Evolutionary conservation across 2,329 filamentous ascomycete genomes (phyloP), one percentile per base, ranked within the genome.

Genomic region (Ceratocystis huliohia): DNA sequence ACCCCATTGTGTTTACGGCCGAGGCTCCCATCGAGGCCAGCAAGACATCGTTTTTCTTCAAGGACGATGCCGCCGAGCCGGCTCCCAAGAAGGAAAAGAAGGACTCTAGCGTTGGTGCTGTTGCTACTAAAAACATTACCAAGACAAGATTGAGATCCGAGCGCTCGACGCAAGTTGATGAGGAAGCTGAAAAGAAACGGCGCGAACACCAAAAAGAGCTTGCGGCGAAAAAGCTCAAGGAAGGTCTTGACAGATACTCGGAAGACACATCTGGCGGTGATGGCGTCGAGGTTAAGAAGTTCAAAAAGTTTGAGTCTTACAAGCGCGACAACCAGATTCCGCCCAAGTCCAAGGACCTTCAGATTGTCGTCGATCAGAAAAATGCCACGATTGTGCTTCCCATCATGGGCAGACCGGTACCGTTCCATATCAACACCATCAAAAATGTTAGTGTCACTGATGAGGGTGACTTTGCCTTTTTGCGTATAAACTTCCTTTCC

Each of bases 381-480:
- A 94, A 91, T 72, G 84, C 84, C 66, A 96, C 93, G 0, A 85
- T 99, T 67, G 88, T 99, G 64, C 83, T 99, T 56, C 94, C 95
- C 2, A 93, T 99, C 72, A 96, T 99, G 91, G 94, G 94, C 56
- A 86, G 95, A 6, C 93, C 94, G 0, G 94, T 99, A 30, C 94
- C 94, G 0, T 99, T 97, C 79, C 95, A 99, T 75, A 97, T 99
- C 74, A 84, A 85, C 74, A 97, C 95, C 1, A 96, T 99, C 82
- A 99, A 99, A 78, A 99, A 97, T 74, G 94, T 93, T 25, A 97
- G 93, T 78, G 96, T 96, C 76, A 97, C 91, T 70, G 92, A 96
- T 70, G 94, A 99, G 75, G 90, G 90, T 62, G 92, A 96, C 69
- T 96, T 91, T 77, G 88, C 91, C 0, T 97, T 94, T 74, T 80